Evolutionary conservation across 805 yeast genomes (phyloP).

Genomic region (Yamadazyma insecticola): DNA sequence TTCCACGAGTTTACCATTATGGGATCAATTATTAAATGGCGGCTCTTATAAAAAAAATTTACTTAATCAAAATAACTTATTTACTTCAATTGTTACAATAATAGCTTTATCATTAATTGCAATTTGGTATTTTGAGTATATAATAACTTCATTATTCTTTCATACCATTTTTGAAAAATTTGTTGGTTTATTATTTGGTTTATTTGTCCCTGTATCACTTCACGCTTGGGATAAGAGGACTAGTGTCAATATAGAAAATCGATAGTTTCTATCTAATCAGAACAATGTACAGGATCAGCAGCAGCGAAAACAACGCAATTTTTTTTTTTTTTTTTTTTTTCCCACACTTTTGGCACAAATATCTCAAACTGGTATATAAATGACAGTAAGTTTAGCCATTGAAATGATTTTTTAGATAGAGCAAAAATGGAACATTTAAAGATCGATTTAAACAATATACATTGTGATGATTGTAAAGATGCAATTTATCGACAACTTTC

Average conservation of each 20-base stretch:
- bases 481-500: slow-evolving; percentile 19
- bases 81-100: too few species aligned
- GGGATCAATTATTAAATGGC: slow-evolving; percentile 3
- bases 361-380: too few species aligned
- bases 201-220: slow-evolving; percentile 19
- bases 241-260: too few species aligned
- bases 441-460: slow-evolving; percentile 42
- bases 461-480: slow-evolving; percentile 49
- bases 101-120: slow-evolving; percentile 1
- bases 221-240: too few species aligned
- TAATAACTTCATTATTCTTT: slow-evolving; percentile 45
- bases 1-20: slow-evolving; percentile 30
- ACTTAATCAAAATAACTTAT: slow-evolving; percentile 1
- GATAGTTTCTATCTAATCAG: too few species aligned
- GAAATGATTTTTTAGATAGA: too few species aligned
- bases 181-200: slow-evolving; percentile 39
- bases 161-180: slow-evolving; percentile 46
- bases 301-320: too few species aligned
- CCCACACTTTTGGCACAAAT: too few species aligned
- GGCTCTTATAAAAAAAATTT: not conserved
- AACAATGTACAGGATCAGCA: too few species aligned
- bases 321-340: too few species aligned
- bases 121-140: slow-evolving; percentile 37
- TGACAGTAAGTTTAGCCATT: too few species aligned
- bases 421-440: slow-evolving; percentile 18